These are phyloP conservation scores for Astrephomene gubernaculifera DNA, from an alignment of 139 green algal genomes.

Conservation along the genomic window DNA sequence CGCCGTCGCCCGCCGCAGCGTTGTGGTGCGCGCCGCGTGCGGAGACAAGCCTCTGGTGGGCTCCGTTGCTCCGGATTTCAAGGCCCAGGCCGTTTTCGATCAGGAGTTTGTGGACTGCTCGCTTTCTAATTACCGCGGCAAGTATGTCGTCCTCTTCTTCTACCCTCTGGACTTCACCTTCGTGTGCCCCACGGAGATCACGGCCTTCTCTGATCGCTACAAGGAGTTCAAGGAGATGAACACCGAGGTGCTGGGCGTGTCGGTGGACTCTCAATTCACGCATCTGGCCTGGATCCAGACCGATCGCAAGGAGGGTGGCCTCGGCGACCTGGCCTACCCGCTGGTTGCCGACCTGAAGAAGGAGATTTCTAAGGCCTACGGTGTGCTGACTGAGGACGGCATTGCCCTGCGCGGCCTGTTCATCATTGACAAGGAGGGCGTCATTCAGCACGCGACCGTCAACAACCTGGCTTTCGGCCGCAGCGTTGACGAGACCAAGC, in stretches of 20 bases:
- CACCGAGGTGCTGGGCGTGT: slow-evolving; percentile 90
- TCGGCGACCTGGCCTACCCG: slow-evolving; percentile 97
- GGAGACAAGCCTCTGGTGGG: slow-evolving; percentile 78
- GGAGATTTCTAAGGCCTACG: slow-evolving; percentile 87
- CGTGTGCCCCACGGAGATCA: slow-evolving; percentile 96
- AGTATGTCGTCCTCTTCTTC: slow-evolving; percentile 99
- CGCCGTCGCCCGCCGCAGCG: slow-evolving; percentile 10
- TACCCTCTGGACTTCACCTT: slow-evolving; percentile 96
- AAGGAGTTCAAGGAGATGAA: slow-evolving; percentile 92
- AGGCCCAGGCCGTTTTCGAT: slow-evolving; percentile 78
- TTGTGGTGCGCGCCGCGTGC: background rate
- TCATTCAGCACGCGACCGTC: slow-evolving; percentile 94
- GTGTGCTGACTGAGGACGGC: slow-evolving; percentile 88
- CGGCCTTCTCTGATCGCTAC: slow-evolving; percentile 95
- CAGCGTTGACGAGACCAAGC: slow-evolving; percentile 96
- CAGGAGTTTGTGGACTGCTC: slow-evolving; percentile 94
- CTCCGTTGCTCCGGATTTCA: slow-evolving; percentile 91
- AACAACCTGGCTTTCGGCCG: slow-evolving; percentile 97
- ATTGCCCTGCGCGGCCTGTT: slow-evolving; percentile 91
- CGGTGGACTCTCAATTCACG: slow-evolving; percentile 96
- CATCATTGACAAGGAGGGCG: slow-evolving; percentile 95
- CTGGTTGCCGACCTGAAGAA: slow-evolving; percentile 98
- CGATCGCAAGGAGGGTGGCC: slow-evolving; percentile 85
- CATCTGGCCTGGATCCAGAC: slow-evolving; percentile 99
- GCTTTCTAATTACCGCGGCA: slow-evolving; percentile 93